These are phyloP conservation scores for Hsuehochloa calcarea DNA, from an alignment of 176 grass and related monocot genomes.

Conservation along the genomic window DNA sequence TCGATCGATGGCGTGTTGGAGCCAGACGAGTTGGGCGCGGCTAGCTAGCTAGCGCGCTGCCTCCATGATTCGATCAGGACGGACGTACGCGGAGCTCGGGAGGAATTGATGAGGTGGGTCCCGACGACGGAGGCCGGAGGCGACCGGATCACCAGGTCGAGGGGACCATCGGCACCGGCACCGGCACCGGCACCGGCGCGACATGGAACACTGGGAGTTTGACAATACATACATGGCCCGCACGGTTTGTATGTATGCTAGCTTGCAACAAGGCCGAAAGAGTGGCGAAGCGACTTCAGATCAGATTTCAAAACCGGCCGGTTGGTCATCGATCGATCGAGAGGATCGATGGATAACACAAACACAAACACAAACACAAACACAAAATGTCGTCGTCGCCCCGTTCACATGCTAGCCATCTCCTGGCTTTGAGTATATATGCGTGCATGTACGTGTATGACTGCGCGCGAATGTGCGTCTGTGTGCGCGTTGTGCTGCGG, in stretches of 20 bases:
- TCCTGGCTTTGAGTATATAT: too few relatives aligned
- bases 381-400: too few relatives aligned
- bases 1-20: too few relatives aligned
- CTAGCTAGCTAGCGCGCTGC: background rate
- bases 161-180: constrained; percentile 16
- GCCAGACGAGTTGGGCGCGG: too few relatives aligned
- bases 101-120: background rate
- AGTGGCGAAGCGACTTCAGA: background rate
- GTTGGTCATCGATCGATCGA: background rate
- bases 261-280: background rate
- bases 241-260: too few relatives aligned
- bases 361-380: too few relatives aligned
- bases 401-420: too few relatives aligned
- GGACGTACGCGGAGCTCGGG: background rate
- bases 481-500: background rate
- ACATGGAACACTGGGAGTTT: constrained; percentile 21
- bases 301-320: background rate
- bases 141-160: constrained; percentile 21
- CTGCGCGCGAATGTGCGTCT: background rate
- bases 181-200: background rate
- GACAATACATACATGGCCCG: constrained; percentile 10
- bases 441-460: background rate
- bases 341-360: too few relatives aligned
- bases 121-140: background rate
- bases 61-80: constrained; percentile 1